Evolutionary conservation across 192 early-diverging fungal genomes (phyloP), one percentile per base, ranked within the genome.

Genomic region (Backusella sp.): DNA sequence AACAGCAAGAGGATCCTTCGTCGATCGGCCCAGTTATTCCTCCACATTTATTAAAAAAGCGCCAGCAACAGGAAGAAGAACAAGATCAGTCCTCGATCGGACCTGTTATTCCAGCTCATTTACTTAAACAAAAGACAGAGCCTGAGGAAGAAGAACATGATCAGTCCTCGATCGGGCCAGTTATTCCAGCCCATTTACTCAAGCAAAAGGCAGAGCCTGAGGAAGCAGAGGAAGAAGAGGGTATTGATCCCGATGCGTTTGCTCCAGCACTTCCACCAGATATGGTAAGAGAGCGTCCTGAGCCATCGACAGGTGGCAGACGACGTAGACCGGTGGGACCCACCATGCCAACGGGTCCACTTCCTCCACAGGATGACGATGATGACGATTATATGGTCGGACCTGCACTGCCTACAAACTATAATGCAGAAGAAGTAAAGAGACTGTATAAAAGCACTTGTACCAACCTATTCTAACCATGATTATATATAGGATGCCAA

Each of bases 211-310:
- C 39, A 79, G 34, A 56, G 12, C 12, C 56, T 26, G 42, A 44
- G 19, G 42, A 44, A 44, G 42, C 12, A 35, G 39, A 17, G 14
- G 15, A n/a, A 4, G 41, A 6, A 8, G 68, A 23, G 3, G 76
- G 56, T 15, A 69, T 26, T 14, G 72, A 74, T 66, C 76, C 49
- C n/a, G 76, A 77, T 23, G 75, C 76, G 1, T 81, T 72, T 81
- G 62, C 66, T 0, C 80, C 80, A 32, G 80, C 46, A 68, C 70
- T 81, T 4, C 80, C 80, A 17, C 80, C 80, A 21, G 80, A 81
- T 65, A 23, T 81, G 28, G 8, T 77, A 19, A 23, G 66, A 26
- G 32, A 77, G 44, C 75, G 52, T 32, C 21, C 52, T 34, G 21
- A 72, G 19, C 36, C 36, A n/a, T 14, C 62, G 35, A 36, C 37